A percentile compares a stretch with the other conserved stretches of the same genome.
These are phyloP conservation scores for Aeschynomene evenia DNA, from an alignment of 306 rosid genomes.

Conservation along the genomic window DNA sequence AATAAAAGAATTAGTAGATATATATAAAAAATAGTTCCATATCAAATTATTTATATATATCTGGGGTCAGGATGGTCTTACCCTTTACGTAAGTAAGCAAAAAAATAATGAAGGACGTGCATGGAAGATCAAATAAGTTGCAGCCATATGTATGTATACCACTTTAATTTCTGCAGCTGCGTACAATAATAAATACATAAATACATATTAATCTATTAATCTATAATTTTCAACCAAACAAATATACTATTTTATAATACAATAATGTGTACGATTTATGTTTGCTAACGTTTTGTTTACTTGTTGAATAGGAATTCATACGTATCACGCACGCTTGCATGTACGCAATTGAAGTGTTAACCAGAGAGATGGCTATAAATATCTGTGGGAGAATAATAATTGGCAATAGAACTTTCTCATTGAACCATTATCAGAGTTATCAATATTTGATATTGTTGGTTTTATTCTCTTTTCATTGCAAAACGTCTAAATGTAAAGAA, in stretches of 20 bases:
- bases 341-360: neutral
- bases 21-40: too few relatives aligned
- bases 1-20: too few relatives aligned
- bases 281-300: neutral
- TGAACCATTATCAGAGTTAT: neutral
- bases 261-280: neutral
- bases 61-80: neutral
- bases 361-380: neutral
- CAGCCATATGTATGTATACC: neutral
- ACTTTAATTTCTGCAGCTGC: neutral
- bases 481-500: too few relatives aligned
- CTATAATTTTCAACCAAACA: neutral
- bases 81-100: neutral
- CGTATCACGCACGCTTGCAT: neutral
- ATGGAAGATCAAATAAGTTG: neutral
- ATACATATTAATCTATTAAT: too few relatives aligned
- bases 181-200: neutral
- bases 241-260: neutral
- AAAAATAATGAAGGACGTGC: slow-evolving; percentile 9
- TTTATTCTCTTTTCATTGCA: neutral
- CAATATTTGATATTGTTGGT: too few relatives aligned
- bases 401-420: neutral
- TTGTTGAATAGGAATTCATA: neutral
- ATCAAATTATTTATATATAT: neutral
- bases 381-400: neutral